These are phyloP conservation scores for Nannizziopsis barbatae DNA, from an alignment of 2,329 filamentous ascomycete species.

Conservation along the genomic window DNA sequence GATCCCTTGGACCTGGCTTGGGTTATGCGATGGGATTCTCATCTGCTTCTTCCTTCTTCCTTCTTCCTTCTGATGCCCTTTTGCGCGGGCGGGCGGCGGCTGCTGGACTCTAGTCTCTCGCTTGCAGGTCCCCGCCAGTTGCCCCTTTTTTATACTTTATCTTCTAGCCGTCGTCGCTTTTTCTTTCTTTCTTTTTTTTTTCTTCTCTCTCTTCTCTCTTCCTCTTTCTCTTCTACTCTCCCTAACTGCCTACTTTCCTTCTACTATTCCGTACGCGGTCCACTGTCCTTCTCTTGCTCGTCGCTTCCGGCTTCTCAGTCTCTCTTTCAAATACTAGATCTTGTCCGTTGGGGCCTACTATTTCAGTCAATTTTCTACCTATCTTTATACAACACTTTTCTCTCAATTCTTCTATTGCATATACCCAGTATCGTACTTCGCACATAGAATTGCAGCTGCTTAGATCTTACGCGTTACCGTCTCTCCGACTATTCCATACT, in stretches of 20 bases:
- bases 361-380: background rate
- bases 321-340: background rate
- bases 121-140: background rate
- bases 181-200: slow-evolving; percentile 8
- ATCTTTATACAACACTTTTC: background rate
- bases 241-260: background rate
- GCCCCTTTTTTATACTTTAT: background rate
- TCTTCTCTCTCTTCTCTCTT: background rate
- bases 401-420: no score
- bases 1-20: no score
- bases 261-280: background rate
- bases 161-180: background rate
- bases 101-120: background rate
- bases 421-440: no score
- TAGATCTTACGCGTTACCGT: no score
- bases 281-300: slow-evolving; percentile 12
- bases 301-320: slow-evolving; percentile 11
- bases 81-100: background rate
- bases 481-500: no score
- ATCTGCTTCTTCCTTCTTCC: background rate
- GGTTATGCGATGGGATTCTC: no score
- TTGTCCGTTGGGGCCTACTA: background rate
- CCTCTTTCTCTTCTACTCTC: slow-evolving; percentile 7
- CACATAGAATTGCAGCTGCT: no score
- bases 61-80: no score